Evolutionary conservation across 2,329 filamentous ascomycete genomes (phyloP), one percentile per base, ranked within the genome.

Genomic region (Cercospora brassicicola): DNA sequence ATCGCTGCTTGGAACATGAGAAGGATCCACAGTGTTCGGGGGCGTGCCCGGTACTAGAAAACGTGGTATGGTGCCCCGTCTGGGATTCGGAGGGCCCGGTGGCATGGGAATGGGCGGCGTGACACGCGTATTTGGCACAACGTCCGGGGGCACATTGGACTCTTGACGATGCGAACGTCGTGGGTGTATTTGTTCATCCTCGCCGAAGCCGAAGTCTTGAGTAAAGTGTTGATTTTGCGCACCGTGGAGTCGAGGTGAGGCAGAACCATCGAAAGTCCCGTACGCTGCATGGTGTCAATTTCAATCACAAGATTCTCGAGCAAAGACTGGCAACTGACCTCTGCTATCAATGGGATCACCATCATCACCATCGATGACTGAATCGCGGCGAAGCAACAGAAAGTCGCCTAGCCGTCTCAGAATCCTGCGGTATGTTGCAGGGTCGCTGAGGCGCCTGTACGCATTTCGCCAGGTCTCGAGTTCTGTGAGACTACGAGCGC

Each of bases 391-490:
- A 23, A 36, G 33, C 30, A 61, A 7, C 26, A 57, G 11, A 1
- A 61, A 18, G 36, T 42, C 33, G 15, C 59, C 23, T 11, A 61
- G 36, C 15, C 36, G 36, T 28, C 39, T 61, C 59, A 33, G 8
- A 2, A 61, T 30, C 10, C 2, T 42, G 33, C 20, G 33, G 36
- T 61, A 61, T 28, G 59, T 61, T 26, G 33, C 59, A 42, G 59
- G 59, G 26, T 61, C 36, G 36, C 59, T 61, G 59, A 61, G 36
- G 3, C 59, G 59, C 42, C 59, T 61, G 23, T n/a, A 42, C 13
- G 31, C 59, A 48, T 48, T 61, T 26, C 59, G 33, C 31, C 39
- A 61, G 18, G 59, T 61, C 36, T 61, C 59, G 20, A 18, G n/a
- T 28, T 61, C 31, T 11, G 18, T 18, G 36, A 61, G 59, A 28